Conservation (phyloP, 208 protist species). For the Leishmania tarentolae region DNA sequence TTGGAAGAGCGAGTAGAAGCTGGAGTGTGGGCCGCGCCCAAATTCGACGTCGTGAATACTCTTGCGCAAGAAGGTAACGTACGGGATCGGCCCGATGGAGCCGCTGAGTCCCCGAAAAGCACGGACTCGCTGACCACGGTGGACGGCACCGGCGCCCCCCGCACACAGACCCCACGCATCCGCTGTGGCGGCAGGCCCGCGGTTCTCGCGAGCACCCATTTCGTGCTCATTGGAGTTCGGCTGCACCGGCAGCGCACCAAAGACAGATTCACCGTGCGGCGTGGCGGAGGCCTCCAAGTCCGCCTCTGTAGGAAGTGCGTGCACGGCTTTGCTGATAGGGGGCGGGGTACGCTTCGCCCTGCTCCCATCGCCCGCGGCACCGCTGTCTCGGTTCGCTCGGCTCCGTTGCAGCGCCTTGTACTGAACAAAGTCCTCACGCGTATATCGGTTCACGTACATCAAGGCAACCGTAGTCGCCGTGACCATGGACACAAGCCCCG, state of each 20-base stretch:
- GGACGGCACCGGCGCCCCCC: not conserved
- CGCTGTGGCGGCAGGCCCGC: not conserved
- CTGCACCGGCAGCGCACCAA: not conserved
- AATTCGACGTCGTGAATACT: constrained; percentile 67
- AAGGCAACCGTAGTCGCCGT: constrained; percentile 63
- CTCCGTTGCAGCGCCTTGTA: constrained; percentile 19
- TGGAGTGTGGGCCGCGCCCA: constrained; percentile 41
- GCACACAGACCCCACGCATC: not conserved
- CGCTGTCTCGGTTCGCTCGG: not conserved
- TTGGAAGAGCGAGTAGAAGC: constrained; percentile 66
- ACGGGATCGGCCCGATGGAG: constrained; percentile 65
- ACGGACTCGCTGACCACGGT: not conserved
- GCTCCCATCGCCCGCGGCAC: not conserved
- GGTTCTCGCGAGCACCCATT: not conserved
- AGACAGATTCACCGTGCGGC: not conserved
- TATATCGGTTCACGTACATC: constrained; percentile 68
- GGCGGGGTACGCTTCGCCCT: not conserved
- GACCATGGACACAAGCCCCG: constrained; percentile 63
- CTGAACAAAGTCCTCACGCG: constrained; percentile 43
- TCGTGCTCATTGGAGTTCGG: not conserved
- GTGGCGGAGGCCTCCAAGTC: too few relatives aligned
- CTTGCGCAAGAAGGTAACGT: constrained; percentile 62
- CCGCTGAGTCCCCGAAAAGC: not conserved
- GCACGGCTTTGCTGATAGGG: not conserved
- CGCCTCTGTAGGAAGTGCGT: not conserved